Base-by-base conservation (phyloP, 2,329 filamentous ascomycete species). In the Ramichloridium luteum region DNA sequence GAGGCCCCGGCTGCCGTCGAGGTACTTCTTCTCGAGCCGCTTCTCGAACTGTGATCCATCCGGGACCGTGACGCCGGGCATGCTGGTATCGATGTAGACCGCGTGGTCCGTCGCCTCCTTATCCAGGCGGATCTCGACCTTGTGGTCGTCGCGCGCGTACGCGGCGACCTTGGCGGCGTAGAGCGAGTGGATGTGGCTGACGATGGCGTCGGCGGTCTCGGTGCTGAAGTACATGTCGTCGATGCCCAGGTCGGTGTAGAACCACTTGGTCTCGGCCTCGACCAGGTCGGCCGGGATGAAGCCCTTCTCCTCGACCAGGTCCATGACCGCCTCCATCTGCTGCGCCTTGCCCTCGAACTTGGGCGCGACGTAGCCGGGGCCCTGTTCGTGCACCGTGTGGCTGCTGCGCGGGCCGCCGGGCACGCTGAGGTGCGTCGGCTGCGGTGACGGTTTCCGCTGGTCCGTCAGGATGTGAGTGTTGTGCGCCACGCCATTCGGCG, bases 151-250 rank as follows among this genome's bases (percentile, higher is more conserved):
- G 35, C 90, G 77, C 20, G 88, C 84, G 55, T 82, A 90, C 6
- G 90, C 86, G 22, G 90, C 90, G 28, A 96, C 77, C 65, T 96
- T 96, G 56, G 88, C 90, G 32, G 90, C 90, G 55, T 96, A 98
- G 29, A 98, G 74, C 8, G 88, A 94, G 39, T 88, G 88, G 54
- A 98, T 86, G 56, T 94, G 85, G 57, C 79, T 92, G 46, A 85
- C 80, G 53, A 98, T 92, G 36, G 83, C 83, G 34, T 82, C 76
- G 12, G 80, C 80, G 4, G 71, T 74, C 64, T 94, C 86, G 44
- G 88, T 85, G 55, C 86, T 77, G 64, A 96, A 96, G 68, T 94
- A 96, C 61, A 93, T 88, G 67, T 94, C 90, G 53, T 98, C 90
- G 49, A 98, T 98, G 47, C 90, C 90, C 14, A 98, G 74, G 58